Percentiles rank a stretch among this genome's conserved stretches.
Evolutionary conservation across 2,329 filamentous ascomycete species (phyloP).

Genomic region (Cylindrodendrum hubeiense): DNA sequence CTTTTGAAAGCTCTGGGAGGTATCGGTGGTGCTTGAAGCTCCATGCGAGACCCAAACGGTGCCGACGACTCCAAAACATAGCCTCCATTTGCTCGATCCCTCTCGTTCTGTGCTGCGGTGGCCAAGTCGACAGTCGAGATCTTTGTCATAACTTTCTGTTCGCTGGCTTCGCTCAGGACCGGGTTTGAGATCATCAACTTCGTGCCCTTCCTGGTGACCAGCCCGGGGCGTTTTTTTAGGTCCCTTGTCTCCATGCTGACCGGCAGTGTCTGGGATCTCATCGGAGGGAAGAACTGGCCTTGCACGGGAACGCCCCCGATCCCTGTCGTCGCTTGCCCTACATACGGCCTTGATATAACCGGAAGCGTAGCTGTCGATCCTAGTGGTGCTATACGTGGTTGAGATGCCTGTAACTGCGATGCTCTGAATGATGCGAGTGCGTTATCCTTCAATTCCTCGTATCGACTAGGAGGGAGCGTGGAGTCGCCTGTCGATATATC

Average conservation of each 20-base stretch:
- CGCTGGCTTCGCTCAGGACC: constrained; percentile 52
- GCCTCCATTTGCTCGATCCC: constrained; percentile 54
- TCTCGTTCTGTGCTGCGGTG: constrained; percentile 61
- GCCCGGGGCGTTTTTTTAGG: constrained; percentile 40
- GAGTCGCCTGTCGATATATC: constrained; percentile 55
- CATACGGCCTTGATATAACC: constrained; percentile 52
- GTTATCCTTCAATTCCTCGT: constrained; percentile 63
- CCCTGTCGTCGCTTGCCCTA: constrained; percentile 50
- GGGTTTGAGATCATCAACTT: constrained; percentile 65
- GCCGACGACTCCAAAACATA: constrained; percentile 46
- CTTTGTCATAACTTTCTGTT: constrained; percentile 56
- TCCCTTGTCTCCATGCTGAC: constrained; percentile 27
- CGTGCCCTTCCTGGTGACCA: constrained; percentile 45
- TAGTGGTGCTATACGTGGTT: constrained; percentile 11
- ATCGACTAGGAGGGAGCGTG: constrained; percentile 59
- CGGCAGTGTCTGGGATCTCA: constrained; percentile 47
- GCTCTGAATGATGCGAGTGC: constrained; percentile 43
- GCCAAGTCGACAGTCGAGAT: constrained; percentile 64
- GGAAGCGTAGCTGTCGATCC: constrained; percentile 49
- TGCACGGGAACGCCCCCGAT: constrained; percentile 55
- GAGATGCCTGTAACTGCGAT: constrained; percentile 38
- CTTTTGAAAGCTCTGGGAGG: constrained; percentile 49
- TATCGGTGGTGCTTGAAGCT: constrained; percentile 51
- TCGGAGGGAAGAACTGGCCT: constrained; percentile 57
- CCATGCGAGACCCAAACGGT: constrained; percentile 51